These are phyloP conservation scores for Pholiota molesta DNA, from an alignment of 768 basidiomycete genomes.

Conservation along the genomic window DNA sequence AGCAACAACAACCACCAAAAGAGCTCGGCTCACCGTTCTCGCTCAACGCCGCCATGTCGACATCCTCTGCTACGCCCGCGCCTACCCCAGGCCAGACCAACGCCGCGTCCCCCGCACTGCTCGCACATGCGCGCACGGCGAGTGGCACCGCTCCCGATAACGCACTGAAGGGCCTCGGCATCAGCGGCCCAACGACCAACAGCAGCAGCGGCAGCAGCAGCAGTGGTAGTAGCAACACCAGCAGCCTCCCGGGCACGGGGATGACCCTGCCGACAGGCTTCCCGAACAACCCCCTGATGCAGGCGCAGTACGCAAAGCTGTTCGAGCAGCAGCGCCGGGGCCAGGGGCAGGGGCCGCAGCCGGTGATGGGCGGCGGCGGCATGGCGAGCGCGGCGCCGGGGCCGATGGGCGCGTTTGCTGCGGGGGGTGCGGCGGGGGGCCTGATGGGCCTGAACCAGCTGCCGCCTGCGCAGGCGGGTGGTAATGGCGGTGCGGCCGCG, in stretches of 20 bases:
- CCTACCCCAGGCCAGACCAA: neutral
- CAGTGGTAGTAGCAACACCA: neutral
- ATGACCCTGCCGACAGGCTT: neutral
- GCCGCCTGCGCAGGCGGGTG: neutral
- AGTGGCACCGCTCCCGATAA: neutral
- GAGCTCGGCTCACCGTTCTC: conserved; percentile 2
- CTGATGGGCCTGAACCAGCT: neutral
- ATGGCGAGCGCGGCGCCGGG: neutral
- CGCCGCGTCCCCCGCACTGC: neutral
- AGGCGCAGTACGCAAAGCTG: conserved; percentile 51
- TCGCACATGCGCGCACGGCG: neutral
- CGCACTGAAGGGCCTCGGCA: neutral
- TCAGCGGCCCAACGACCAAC: neutral
- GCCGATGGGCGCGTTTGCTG: neutral
- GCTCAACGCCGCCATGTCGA: neutral
- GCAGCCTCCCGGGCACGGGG: neutral
- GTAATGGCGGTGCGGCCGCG: conserved; percentile 12
- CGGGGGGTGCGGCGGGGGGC: neutral
- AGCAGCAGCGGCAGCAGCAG: neutral
- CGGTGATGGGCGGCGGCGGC: neutral
- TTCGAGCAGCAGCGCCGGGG: conserved; percentile 45
- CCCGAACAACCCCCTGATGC: conserved; percentile 12
- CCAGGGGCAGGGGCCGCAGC: conserved; percentile 14
- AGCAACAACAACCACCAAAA: neutral
- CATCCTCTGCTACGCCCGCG: neutral